Percentiles rank a stretch among this genome's conserved stretches.
Conservation (phyloP, 2,329 filamentous ascomycete genomes). For the Chaetomiaceae sp. region DNA sequence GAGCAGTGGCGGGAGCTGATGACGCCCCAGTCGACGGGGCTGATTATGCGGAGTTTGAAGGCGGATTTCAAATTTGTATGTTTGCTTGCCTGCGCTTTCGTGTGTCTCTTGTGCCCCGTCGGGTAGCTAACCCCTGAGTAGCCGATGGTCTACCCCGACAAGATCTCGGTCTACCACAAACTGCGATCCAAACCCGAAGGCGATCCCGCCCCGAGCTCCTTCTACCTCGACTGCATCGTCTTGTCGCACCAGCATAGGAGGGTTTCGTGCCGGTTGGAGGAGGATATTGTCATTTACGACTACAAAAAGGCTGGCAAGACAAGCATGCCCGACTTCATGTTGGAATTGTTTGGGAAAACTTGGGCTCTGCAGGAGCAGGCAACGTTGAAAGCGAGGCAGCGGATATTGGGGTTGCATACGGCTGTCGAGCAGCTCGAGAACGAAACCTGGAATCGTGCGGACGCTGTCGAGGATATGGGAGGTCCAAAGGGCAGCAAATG, state of each 20-base stretch:
- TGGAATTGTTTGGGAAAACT: conserved; percentile 34
- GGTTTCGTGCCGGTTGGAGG: conserved; percentile 66
- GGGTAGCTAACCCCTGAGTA: conserved; percentile 31
- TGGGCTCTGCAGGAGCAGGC: conserved; percentile 52
- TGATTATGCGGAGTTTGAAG: conserved; percentile 76
- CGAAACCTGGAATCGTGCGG: conserved; percentile 67
- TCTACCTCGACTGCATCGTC: conserved; percentile 60
- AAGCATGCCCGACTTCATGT: conserved; percentile 40
- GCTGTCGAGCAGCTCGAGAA: conserved; percentile 61
- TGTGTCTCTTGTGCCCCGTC: not conserved
- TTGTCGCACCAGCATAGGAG: conserved; percentile 72
- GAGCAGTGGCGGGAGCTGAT: conserved; percentile 66
- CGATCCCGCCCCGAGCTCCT: conserved; percentile 43
- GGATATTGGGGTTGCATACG: conserved; percentile 54
- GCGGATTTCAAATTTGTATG: conserved; percentile 84
- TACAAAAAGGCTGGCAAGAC: conserved; percentile 37
- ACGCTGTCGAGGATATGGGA: conserved; percentile 68
- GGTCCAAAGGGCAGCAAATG: conserved; percentile 28
- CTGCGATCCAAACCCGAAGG: conserved; percentile 50
- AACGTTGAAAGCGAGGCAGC: conserved; percentile 46
- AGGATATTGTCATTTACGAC: conserved; percentile 79
- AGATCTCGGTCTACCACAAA: conserved; percentile 79
- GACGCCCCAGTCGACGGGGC: conserved; percentile 60
- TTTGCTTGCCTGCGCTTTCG: not conserved
- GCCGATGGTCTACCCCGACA: conserved; percentile 82